Evolutionary conservation across 768 basidiomycete species (phyloP).

Genomic region (Mycena olivaceomarginata): DNA sequence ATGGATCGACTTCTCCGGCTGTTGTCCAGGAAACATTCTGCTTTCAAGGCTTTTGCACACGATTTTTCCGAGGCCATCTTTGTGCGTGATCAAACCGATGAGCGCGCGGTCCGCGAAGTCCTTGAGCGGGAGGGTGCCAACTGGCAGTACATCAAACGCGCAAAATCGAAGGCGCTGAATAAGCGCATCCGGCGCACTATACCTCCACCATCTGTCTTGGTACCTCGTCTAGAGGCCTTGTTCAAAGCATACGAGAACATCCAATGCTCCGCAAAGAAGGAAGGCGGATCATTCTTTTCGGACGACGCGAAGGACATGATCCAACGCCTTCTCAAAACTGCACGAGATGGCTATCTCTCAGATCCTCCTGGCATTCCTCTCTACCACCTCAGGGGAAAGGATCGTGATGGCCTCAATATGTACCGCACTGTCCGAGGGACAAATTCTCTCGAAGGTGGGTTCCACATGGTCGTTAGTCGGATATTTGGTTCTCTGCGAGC

Average conservation of each 20-base stretch:
- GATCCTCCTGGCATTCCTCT: constrained; percentile 45
- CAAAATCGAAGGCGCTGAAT: neutral
- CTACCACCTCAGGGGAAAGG: constrained; percentile 36
- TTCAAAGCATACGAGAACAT: constrained; percentile 15
- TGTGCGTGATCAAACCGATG: constrained; percentile 14
- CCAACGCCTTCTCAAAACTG: constrained; percentile 3
- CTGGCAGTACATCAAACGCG: constrained; percentile 21
- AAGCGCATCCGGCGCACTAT: constrained; percentile 19
- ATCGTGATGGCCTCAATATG: constrained; percentile 23
- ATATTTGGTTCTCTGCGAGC: neutral
- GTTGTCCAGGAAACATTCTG: constrained; percentile 16
- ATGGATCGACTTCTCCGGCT: constrained; percentile 32
- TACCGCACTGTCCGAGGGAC: constrained; percentile 43
- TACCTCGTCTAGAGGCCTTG: neutral
- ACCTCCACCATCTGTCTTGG: neutral
- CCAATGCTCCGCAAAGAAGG: constrained; percentile 18
- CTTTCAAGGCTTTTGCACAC: constrained; percentile 23
- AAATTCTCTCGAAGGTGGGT: constrained; percentile 31
- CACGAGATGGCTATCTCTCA: constrained; percentile 42
- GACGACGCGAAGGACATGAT: constrained; percentile 26
- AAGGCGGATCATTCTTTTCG: constrained; percentile 1
- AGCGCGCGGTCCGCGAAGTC: neutral
- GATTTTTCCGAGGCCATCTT: constrained; percentile 27
- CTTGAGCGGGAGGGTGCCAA: neutral
- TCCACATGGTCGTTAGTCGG: constrained; percentile 40